Conservation (phyloP, 805 yeast species). For the Jamesozyma hellenica region DNA sequence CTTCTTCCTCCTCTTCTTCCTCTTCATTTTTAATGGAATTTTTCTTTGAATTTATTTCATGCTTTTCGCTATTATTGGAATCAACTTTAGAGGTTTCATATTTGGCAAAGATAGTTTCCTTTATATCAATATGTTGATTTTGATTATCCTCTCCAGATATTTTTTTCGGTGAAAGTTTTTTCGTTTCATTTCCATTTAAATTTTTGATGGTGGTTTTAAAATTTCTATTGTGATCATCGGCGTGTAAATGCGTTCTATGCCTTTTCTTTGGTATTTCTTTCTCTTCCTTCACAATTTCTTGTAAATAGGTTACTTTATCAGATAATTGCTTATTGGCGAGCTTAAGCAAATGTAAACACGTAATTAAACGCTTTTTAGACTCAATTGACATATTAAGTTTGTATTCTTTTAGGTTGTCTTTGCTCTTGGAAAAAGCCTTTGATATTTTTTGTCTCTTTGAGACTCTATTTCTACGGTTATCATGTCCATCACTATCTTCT, state of each 20-base stretch:
- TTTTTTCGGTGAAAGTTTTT: slow-evolving; percentile 4
- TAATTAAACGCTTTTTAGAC: slow-evolving; percentile 63
- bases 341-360: slow-evolving; percentile 69
- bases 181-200: slow-evolving; percentile 4
- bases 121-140: neutral
- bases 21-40: slow-evolving; percentile 1
- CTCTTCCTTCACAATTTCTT: slow-evolving; percentile 45
- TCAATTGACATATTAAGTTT: slow-evolving; percentile 45
- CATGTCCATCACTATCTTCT: slow-evolving; percentile 10
- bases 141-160: neutral
- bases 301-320: slow-evolving; percentile 53
- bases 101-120: neutral
- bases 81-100: too few relatives aligned
- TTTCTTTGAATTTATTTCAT: neutral
- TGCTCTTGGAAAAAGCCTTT: slow-evolving; percentile 30
- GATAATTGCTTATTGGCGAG: slow-evolving; percentile 73
- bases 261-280: slow-evolving; percentile 9
- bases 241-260: slow-evolving; percentile 8
- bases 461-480: slow-evolving; percentile 7
- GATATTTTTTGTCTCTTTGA: slow-evolving; percentile 31
- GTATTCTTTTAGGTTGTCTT: slow-evolving; percentile 29
- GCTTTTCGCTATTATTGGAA: neutral
- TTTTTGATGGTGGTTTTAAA: neutral
- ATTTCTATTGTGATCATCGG: slow-evolving; percentile 6
- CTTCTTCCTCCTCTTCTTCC: slow-evolving; percentile 19